phyloP scores from a whole-genome alignment of 495 filamentous ascomycete species.

The Evernia prunastri region DNA sequence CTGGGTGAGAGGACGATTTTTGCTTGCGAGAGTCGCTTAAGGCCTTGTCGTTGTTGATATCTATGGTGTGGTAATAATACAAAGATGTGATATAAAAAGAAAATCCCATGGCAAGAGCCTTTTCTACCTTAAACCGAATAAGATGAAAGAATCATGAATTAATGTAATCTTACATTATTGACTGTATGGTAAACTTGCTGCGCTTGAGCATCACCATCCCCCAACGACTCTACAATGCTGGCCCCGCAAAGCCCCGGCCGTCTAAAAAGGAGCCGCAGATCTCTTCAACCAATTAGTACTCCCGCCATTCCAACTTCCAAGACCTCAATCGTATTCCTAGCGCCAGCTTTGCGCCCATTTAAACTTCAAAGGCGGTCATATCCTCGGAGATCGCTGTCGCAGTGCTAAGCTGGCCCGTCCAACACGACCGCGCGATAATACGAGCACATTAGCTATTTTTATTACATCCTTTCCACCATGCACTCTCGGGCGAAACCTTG shows the following conservation, averaged over 20 bases:
- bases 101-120: slow-evolving; percentile 9
- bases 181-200: not conserved
- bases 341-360: not conserved
- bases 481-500: not conserved
- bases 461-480: not conserved
- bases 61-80: not conserved
- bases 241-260: too few relatives aligned
- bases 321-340: not conserved
- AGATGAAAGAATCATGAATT: not conserved
- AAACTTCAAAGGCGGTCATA: not conserved
- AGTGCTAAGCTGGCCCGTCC: not conserved
- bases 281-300: too few relatives aligned
- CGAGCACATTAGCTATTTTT: not conserved
- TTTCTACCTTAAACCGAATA: not conserved
- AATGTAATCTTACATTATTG: not conserved
- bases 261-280: too few relatives aligned
- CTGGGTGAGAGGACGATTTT: not conserved
- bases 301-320: not conserved
- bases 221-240: too few relatives aligned
- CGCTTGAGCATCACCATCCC: too few relatives aligned
- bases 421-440: not conserved
- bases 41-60: not conserved
- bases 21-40: slow-evolving; percentile 4
- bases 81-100: not conserved
- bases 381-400: not conserved